These are phyloP conservation scores for Penicillium verrucosum DNA, from an alignment of 2,329 filamentous ascomycete genomes.

Conservation along the genomic window DNA sequence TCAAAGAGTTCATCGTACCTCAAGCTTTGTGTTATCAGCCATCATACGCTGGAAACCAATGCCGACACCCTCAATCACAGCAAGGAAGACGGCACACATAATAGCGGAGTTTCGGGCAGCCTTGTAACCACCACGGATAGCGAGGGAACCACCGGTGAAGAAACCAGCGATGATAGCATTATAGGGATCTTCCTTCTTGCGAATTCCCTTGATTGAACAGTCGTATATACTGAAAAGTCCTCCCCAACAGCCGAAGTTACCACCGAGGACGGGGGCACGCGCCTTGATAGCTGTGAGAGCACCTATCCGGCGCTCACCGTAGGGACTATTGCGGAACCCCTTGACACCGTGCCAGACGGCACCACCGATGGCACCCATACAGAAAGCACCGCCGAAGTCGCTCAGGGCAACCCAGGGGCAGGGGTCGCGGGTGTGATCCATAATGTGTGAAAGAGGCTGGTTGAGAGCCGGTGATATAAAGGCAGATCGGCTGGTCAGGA, in stretches of 20 bases:
- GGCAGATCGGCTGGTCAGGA: not conserved
- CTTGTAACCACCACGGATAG: constrained; percentile 85
- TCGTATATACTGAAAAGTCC: constrained; percentile 95
- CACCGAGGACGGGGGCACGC: constrained; percentile 89
- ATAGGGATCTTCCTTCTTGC: constrained; percentile 97
- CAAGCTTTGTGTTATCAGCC: constrained; percentile 80
- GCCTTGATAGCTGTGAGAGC: constrained; percentile 97
- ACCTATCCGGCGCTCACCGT: constrained; percentile 93
- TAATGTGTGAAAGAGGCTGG: constrained; percentile 36
- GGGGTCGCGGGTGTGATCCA: constrained; percentile 96
- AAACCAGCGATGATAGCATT: constrained; percentile 98
- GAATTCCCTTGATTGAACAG: constrained; percentile 89
- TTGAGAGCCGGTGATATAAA: not conserved
- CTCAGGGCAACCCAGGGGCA: constrained; percentile 96
- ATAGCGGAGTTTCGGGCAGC: constrained; percentile 94
- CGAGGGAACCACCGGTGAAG: constrained; percentile 89
- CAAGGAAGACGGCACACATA: constrained; percentile 88
- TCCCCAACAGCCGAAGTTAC: constrained; percentile 98
- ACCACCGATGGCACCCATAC: constrained; percentile 83
- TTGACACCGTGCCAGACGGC: constrained; percentile 97
- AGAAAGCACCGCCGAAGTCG: constrained; percentile 96
- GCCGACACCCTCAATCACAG: constrained; percentile 94
- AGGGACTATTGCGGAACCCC: constrained; percentile 82
- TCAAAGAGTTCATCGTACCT: constrained; percentile 35
- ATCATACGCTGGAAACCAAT: constrained; percentile 95